Base-by-base conservation (phyloP, 164 flowering plant genomes). In the Nelumbo lutea region DNA sequence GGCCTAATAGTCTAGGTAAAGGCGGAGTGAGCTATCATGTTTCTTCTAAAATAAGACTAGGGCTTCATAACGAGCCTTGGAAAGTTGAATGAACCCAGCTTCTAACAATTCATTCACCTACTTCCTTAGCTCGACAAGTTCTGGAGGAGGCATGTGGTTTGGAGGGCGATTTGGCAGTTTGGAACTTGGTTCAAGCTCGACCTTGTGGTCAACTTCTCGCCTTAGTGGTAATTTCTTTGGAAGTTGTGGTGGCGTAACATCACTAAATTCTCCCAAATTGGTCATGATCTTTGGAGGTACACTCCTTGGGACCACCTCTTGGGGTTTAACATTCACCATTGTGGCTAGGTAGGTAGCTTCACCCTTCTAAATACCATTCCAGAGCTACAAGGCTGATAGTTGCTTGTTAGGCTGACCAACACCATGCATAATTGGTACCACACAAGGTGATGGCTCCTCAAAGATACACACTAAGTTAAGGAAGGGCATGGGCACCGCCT, bases 131-230 rank as follows among this genome's bases (percentile, higher is more conserved):
- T 66, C 5, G 3, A 5, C n/a, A 2, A 66, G 42, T 0, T 50
- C 43, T 2, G 2, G 6, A 6, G 48, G 39, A 1, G 56, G 2
- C 47, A 55, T 53, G 0, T 1, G 44, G 41, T 67, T 53, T 40
- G 69, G 46, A 7, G 44, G 43, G 1, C 1, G 6, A 9, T 65
- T 15, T 10, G 9, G 68, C 2, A 61, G 70, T 10, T n/a, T 61
- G 1, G 60, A 53, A 1, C 60, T 65, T 0, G 51, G 10, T 27
- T 14, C 52, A 2, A 70, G 14, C n/a, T 66, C 68, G 2, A 75
- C 57, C 51, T 44, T 0, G 38, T 75, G 74, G 39, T 70, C 64
- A 5, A 48, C 42, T 13, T 41, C 65, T 11, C 65, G 45, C 6
- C 58, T 39, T 9, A 65, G 61, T 2, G 68, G 68, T 39, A 70